Base-by-base conservation (phyloP, 2,329 filamentous ascomycete genomes). In the Colletotrichum sp. region DNA sequence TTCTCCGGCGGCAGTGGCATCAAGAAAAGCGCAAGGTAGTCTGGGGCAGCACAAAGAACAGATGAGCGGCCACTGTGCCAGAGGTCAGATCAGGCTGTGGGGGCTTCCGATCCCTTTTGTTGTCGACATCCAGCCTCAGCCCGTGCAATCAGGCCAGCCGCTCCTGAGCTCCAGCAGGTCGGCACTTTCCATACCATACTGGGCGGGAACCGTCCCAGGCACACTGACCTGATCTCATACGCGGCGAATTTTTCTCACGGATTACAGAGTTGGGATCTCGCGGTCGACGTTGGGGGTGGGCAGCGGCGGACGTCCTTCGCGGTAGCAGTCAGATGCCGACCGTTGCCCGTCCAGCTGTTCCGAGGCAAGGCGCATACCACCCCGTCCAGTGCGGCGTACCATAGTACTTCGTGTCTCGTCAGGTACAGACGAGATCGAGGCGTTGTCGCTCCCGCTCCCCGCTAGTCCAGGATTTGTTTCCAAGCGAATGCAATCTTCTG, bases 251-350 rank as follows among this genome's bases (percentile, higher is more conserved):
- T 34, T 68, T 52, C 34, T 36, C 30, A 25, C 30, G 28, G 58
- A n/a, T 39, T 39, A 15, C 8, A 58, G 10, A 32, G 18, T 32
- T 32, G 18, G 12, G 27, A 10, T 22, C 18, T 30, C 18, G 30
- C 32, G 3, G 36, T 60, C 30, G 18, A 66, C n/a, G 62, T 48
- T 52, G 25, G 25, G 62, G 36, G 66, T 61, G 32, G 66, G 55
- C 43, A 22, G 43, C 43, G 43, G 43, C 32, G 66, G 55, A 39
- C 34, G 52, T 60, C 25, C 32, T 27, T 58, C 52, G 66, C 28
- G 28, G 36, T 25, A 34, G 55, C 55, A 67, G 55, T 67, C 62
- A 67, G 72, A 67, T 75, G 72, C 72, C 69, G 72, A 75, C 62
- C 55, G 62, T 56, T 64, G 62, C 30, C 69, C 62, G 55, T 48